Conservation (phyloP, 345 rosid species). For the Crucihimalaya himalaica region DNA sequence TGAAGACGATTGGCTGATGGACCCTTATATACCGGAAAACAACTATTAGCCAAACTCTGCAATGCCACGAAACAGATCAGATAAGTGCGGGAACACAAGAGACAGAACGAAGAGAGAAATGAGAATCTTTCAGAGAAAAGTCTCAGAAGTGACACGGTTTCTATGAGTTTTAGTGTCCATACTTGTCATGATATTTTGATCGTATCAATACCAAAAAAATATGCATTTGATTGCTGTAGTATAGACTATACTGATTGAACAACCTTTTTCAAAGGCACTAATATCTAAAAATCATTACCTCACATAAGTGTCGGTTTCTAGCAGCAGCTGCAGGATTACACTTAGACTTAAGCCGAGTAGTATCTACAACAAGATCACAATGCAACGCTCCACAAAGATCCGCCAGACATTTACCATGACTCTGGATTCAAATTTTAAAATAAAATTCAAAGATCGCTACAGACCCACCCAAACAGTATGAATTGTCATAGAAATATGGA, state of each 20-base stretch:
- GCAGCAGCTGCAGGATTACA: slow-evolving; percentile 81
- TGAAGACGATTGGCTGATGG: slow-evolving; percentile 79
- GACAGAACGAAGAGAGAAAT: background rate
- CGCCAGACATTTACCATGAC: slow-evolving; percentile 67
- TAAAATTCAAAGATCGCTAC: background rate
- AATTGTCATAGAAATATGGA: background rate
- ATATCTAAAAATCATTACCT: slow-evolving; percentile 44
- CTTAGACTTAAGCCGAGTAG: slow-evolving; percentile 49
- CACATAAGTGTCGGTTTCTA: slow-evolving; percentile 69
- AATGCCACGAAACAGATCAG: slow-evolving; percentile 8
- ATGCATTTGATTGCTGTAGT: background rate
- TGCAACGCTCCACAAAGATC: slow-evolving; percentile 81
- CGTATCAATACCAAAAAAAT: background rate
- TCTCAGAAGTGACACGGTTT: background rate
- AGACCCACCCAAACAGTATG: background rate
- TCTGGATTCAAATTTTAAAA: slow-evolving; percentile 47
- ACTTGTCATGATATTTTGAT: background rate
- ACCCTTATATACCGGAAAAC: slow-evolving; percentile 56
- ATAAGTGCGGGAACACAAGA: background rate
- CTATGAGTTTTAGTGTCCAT: background rate
- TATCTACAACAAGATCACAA: slow-evolving; percentile 59
- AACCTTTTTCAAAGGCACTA: background rate
- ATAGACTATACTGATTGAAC: background rate
- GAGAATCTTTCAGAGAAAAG: background rate
- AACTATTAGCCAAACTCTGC: slow-evolving; percentile 53